Evolutionary conservation across 2,329 filamentous ascomycete species (phyloP), one percentile per base, ranked within the genome.

Genomic region (Sordariomycetes sp.): DNA sequence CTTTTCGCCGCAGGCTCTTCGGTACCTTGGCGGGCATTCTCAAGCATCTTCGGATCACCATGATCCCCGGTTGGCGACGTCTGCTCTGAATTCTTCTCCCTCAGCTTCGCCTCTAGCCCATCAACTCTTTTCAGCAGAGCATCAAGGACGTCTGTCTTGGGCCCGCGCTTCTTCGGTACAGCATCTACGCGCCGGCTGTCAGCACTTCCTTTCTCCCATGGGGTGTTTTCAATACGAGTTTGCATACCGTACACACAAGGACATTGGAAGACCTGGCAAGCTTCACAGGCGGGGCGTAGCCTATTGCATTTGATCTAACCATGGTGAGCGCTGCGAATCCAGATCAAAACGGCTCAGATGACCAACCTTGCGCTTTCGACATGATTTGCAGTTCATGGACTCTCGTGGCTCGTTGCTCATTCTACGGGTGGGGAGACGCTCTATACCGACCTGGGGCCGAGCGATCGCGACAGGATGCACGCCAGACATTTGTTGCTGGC

Each of bases 371-470:
- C 86, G 73, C 61, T 93, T 93, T 46, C 86, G 76, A 66, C 86
- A 94, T 37, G 85, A 92, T 59, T 94, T 93, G 75, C 86, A 94
- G 58, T 94, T 94, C 86, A 94, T 94, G 21, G 83, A 84, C 66
- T 93, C 86, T 49, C 83, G 78, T 26, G 83, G 84, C 55, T 92
- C 83, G 48, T 75, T 81, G 57, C 71, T 78, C 58, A 76, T 66
- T 27, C 82, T 77, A 42, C 81, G 76, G 35, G 79, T 70, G 18
- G 82, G 81, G 44, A 90, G 64, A 41, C 84, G 76, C 60, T 88
- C 82, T 56, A 90, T 90, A 54, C 82, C 81, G 49, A 88, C 79
- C 63, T 85, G 81, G 19, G 82, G 81, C 49, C 84, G 74, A 43
- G 82, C 75, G 70, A 86, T 81, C 53, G 63, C 58, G 39, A 68